Conservation (phyloP, 805 yeast genomes). For the Cyberlindnera japonica region DNA sequence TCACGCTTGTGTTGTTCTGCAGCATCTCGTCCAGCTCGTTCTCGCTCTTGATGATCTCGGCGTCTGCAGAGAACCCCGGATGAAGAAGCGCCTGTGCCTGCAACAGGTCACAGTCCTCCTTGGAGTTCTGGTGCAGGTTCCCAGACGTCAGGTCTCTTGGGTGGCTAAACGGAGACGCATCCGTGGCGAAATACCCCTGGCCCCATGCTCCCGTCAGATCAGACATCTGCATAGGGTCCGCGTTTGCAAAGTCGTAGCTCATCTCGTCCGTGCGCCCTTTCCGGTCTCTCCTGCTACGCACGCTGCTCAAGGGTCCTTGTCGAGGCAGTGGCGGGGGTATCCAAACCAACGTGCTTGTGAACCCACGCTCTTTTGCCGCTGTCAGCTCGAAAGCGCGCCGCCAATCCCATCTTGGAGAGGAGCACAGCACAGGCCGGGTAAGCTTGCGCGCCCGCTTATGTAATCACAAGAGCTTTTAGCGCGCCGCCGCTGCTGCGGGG, state of each 20-base stretch:
- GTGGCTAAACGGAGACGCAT: not conserved
- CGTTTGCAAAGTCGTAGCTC: constrained; percentile 8
- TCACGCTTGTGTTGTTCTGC: constrained; percentile 3
- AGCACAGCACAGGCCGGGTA: too few relatives aligned
- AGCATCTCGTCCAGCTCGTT: constrained; percentile 3
- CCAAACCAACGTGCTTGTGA: too few relatives aligned
- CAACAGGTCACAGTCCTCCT: constrained; percentile 22
- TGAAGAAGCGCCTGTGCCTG: constrained; percentile 13
- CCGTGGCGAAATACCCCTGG: constrained; percentile 1
- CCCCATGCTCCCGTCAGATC: not conserved
- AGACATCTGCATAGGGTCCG: constrained; percentile 2
- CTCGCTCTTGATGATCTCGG: constrained; percentile 6
- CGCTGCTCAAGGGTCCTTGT: too few relatives aligned
- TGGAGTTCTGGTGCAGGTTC: constrained; percentile 13
- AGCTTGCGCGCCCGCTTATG: too few relatives aligned
- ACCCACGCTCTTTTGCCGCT: too few relatives aligned
- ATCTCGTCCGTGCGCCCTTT: too few relatives aligned
- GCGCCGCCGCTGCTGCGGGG: too few relatives aligned
- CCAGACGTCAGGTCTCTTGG: constrained; percentile 12
- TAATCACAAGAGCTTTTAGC: too few relatives aligned
- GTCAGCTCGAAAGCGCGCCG: too few relatives aligned
- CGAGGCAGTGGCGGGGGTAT: too few relatives aligned
- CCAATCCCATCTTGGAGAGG: too few relatives aligned
- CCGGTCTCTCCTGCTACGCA: too few relatives aligned
- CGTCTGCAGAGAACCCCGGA: not conserved